These are phyloP conservation scores for Neophaeococcomyces mojaviensis DNA, from an alignment of 2,329 filamentous ascomycete genomes.

Conservation along the genomic window DNA sequence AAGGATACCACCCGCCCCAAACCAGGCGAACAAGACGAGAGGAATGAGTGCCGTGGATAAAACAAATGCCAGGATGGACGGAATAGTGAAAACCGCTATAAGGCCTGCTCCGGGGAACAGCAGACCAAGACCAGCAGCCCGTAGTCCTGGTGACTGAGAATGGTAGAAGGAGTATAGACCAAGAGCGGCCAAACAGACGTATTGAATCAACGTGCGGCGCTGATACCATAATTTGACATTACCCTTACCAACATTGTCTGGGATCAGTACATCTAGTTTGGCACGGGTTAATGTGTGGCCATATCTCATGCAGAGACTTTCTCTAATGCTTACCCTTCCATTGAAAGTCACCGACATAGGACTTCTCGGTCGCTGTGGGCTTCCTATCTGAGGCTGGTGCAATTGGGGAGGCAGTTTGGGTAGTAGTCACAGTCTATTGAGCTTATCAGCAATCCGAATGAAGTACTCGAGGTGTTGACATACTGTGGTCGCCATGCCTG, in stretches of 20 bases:
- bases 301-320: neutral
- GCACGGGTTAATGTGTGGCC: neutral
- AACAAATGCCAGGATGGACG: conserved; percentile 10
- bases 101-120: conserved; percentile 14
- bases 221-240: conserved; percentile 14
- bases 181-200: conserved; percentile 10
- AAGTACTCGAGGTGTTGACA: no score
- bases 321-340: conserved; percentile 9
- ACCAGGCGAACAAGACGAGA: conserved; percentile 15
- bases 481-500: no score
- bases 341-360: conserved; percentile 12
- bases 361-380: conserved; percentile 10
- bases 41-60: conserved; percentile 14
- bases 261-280: conserved; percentile 14
- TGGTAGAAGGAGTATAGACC: conserved; percentile 15
- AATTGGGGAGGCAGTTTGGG: no score
- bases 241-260: conserved; percentile 14
- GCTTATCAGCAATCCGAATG: no score
- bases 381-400: neutral
- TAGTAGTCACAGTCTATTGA: no score
- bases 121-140: conserved; percentile 4
- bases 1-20: conserved; percentile 15
- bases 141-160: conserved; percentile 11
- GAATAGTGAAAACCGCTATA: conserved; percentile 13
- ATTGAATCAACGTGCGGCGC: conserved; percentile 14